Evolutionary conservation across 768 basidiomycete genomes (phyloP), one percentile per base, ranked within the genome.

Genomic region (Kwoniella mangroviensis): DNA sequence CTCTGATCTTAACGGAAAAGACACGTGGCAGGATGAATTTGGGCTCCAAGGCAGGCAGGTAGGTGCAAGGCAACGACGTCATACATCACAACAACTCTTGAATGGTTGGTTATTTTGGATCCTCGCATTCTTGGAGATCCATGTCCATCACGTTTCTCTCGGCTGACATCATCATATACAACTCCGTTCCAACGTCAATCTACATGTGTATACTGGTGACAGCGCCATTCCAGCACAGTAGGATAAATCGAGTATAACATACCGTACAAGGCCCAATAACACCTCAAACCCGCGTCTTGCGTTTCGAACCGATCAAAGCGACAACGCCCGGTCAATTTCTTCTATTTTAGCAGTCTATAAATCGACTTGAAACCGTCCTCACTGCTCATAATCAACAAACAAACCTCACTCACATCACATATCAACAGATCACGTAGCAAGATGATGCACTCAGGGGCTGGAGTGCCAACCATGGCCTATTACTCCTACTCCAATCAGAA

Each of bases 391-490:
- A 7, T 34, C 6, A 34, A 34, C 6, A 34, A 34, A 34, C 34
- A 34, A 34, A 34, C 21, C n/a, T 54, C 53, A 21, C 53, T 21
- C 6, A 54, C 15, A 54, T 11, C 40, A n/a, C 42, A 22, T n/a
- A 45, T 19, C 12, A 51, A 58, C 19, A 66, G 42, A 42, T 56
- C 11, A 54, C n/a, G 1, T n/a, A n/a, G 60, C 52, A 64, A 34
- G 42, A 60, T 60, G 62, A 69, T 69, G 68, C 68, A 69, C 63
- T 34, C 65, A 11, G 65, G 62, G 2, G 55, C 54, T 3, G 54
- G 54, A n/a, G 51, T 63, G 61, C 68, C 68, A 4, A n/a, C 65
- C 6, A 63, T 63, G 62, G 61, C 62, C 15, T 69, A 69, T 28
- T 63, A 68, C 53, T 57, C 61, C 10, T 69, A 69, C 54, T 57